Conservation (phyloP, 495 filamentous ascomycete species). For the Lophiostoma macrostomum region DNA sequence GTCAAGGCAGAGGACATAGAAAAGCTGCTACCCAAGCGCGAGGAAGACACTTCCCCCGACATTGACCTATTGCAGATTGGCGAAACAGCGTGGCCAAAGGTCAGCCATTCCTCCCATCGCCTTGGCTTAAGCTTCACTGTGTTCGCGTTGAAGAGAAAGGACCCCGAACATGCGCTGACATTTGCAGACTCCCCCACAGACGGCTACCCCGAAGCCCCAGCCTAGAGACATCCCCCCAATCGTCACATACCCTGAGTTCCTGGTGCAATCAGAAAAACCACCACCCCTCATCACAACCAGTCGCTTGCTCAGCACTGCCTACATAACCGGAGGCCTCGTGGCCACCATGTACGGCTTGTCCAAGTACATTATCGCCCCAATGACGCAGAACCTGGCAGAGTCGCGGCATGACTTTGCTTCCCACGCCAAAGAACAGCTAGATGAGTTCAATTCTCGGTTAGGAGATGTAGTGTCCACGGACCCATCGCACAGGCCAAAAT, state of each 20-base stretch:
- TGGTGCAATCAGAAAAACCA: slow-evolving; percentile 62
- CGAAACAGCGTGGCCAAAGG: slow-evolving; percentile 23
- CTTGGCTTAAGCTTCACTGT: not conserved
- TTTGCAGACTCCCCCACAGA: slow-evolving; percentile 23
- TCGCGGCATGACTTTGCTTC: slow-evolving; percentile 78
- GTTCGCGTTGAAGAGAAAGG: too few relatives aligned
- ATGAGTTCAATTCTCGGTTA: slow-evolving; percentile 70
- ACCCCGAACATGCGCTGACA: not conserved
- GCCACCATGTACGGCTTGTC: slow-evolving; percentile 75
- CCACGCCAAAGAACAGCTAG: slow-evolving; percentile 62
- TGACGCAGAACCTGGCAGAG: slow-evolving; percentile 68
- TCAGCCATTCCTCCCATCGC: slow-evolving; percentile 4
- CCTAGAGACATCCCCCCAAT: slow-evolving; percentile 68
- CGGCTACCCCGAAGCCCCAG: slow-evolving; percentile 21
- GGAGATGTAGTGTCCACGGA: slow-evolving; percentile 63
- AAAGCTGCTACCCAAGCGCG: slow-evolving; percentile 52
- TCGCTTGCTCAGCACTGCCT: slow-evolving; percentile 72
- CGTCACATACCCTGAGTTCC: slow-evolving; percentile 95
- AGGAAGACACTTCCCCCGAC: not conserved
- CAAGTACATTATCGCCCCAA: slow-evolving; percentile 77
- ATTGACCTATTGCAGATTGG: slow-evolving; percentile 9
- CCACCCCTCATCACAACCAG: slow-evolving; percentile 75
- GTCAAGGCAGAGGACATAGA: slow-evolving; percentile 65
- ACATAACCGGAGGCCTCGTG: slow-evolving; percentile 67
- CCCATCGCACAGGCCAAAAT: slow-evolving; percentile 46